These are phyloP conservation scores for Claviceps sp. DNA, from an alignment of 2,329 filamentous ascomycete species.

Conservation along the genomic window DNA sequence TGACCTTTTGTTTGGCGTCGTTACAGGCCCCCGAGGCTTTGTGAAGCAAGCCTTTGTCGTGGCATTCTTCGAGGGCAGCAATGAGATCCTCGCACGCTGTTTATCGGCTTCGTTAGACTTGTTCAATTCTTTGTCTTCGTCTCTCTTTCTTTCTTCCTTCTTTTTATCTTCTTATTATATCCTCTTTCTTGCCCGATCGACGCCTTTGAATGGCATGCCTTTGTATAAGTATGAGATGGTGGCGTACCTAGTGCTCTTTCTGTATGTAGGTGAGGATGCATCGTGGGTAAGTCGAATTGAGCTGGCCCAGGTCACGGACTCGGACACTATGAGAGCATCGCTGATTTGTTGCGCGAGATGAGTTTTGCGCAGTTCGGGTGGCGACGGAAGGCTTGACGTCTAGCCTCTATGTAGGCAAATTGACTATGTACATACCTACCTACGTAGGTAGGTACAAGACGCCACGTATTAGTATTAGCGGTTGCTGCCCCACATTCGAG, in stretches of 20 bases:
- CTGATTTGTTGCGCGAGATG: not conserved
- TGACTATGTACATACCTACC: too few relatives aligned
- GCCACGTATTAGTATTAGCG: too few relatives aligned
- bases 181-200: not conserved
- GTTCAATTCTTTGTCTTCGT: not conserved
- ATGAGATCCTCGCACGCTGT: constrained; percentile 92
- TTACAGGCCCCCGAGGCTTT: constrained; percentile 88
- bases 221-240: not conserved
- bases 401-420: too few relatives aligned
- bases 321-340: not conserved
- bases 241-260: constrained; percentile 71
- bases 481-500: too few relatives aligned
- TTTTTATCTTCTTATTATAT: not conserved
- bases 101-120: constrained; percentile 6
- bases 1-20: constrained; percentile 69
- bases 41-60: constrained; percentile 81
- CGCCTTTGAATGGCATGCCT: too few relatives aligned
- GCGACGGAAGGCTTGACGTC: not conserved
- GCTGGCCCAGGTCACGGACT: not conserved
- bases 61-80: constrained; percentile 87
- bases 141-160: not conserved
- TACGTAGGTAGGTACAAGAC: too few relatives aligned
- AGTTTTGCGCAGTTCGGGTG: not conserved
- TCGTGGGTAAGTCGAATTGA: constrained; percentile 28
- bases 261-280: constrained; percentile 97